Evolutionary conservation across 768 basidiomycete genomes (phyloP).

Genomic region (Tulasnella sp.): DNA sequence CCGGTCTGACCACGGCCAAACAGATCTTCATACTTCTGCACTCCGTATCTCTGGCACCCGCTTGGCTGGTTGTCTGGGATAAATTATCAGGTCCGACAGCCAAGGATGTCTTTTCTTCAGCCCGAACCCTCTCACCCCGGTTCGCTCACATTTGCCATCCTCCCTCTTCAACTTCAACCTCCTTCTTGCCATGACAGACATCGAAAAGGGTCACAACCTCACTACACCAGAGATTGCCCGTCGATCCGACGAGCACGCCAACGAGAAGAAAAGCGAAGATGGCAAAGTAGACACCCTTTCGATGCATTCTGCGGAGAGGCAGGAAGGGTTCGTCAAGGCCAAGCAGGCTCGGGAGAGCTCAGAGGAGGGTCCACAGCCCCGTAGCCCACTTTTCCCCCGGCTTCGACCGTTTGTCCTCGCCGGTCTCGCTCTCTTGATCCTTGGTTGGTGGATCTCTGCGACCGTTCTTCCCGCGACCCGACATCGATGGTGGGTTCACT

Average conservation of each 20-base stretch:
- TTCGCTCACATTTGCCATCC: constrained; percentile 39
- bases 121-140: background rate
- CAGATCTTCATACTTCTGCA: too few relatives aligned
- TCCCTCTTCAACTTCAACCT: constrained; percentile 43
- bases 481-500: constrained; percentile 58
- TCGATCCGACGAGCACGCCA: background rate
- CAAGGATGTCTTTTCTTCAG: background rate
- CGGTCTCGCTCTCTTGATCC: constrained; percentile 55
- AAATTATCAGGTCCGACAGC: background rate
- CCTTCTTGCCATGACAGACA: constrained; percentile 42
- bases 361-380: background rate
- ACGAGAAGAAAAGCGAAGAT: background rate
- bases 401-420: constrained; percentile 43
- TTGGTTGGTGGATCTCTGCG: constrained; percentile 84
- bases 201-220: constrained; percentile 37
- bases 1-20: background rate
- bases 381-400: constrained; percentile 13
- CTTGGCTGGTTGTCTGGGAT: constrained; percentile 35
- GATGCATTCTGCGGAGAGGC: background rate
- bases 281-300: background rate
- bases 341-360: background rate
- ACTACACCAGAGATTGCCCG: background rate
- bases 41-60: too few relatives aligned
- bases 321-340: background rate
- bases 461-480: constrained; percentile 65